Conservation (phyloP, 164 flowering plant species). For the Magnolia kwangsiensis region DNA sequence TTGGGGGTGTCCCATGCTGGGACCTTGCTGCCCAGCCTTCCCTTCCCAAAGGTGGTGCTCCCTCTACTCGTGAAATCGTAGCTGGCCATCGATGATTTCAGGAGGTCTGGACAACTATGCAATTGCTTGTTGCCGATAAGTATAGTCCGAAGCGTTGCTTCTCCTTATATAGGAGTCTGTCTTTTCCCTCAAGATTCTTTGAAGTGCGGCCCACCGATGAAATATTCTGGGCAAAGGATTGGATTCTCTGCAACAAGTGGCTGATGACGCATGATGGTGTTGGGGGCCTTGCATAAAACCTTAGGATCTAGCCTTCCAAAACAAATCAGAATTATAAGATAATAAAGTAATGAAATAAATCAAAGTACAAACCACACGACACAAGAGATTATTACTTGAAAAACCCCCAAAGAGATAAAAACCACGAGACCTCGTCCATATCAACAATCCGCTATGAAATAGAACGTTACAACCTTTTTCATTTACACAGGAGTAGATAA, state of each 20-base stretch:
- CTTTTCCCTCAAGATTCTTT: background rate
- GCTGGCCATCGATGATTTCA: slow-evolving; percentile 13
- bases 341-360: too few relatives aligned
- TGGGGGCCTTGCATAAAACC: too few relatives aligned
- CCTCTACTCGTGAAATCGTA: slow-evolving; percentile 12
- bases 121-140: background rate
- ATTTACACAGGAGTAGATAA: too few relatives aligned
- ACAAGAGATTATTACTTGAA: too few relatives aligned
- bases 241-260: background rate
- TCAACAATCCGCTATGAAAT: too few relatives aligned
- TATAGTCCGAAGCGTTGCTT: background rate
- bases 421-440: too few relatives aligned
- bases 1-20: slow-evolving; percentile 16
- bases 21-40: background rate
- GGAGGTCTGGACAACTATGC: background rate
- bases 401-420: too few relatives aligned
- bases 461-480: too few relatives aligned
- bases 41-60: background rate
- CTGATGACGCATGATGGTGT: background rate
- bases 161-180: slow-evolving; percentile 13
- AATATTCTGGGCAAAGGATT: background rate
- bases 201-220: background rate
- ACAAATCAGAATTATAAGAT: too few relatives aligned
- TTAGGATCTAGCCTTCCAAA: too few relatives aligned
- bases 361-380: too few relatives aligned